Conservation (phyloP, 768 basidiomycete species). For the Pseudohyphozyma bogoriensis region DNA sequence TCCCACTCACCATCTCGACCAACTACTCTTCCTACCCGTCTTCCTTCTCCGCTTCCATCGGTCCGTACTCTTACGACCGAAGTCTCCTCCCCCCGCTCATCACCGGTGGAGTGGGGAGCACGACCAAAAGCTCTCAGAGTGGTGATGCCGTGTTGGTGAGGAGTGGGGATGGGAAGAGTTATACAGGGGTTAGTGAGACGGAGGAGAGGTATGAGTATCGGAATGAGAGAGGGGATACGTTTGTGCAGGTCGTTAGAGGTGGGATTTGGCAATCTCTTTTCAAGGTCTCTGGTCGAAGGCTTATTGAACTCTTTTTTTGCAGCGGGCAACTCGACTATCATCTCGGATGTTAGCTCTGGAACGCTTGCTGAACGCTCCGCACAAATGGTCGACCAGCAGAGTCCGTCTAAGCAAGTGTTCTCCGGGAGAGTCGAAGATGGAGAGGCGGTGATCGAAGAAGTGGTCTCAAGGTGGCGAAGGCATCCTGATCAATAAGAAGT, state of each 20-base stretch:
- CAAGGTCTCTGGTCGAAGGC: rapidly evolving
- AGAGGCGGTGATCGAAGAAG: too few species aligned
- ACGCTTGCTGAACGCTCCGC: not conserved
- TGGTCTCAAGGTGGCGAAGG: too few species aligned
- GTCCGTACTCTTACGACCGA: constrained; percentile 4
- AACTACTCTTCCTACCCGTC: constrained; percentile 4
- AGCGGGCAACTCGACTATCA: constrained; percentile 5
- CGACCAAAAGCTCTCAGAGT: not conserved
- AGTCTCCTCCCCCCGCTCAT: not conserved
- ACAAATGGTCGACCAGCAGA: too few species aligned
- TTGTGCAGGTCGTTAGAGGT: constrained; percentile 1
- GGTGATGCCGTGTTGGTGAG: not conserved
- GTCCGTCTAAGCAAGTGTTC: too few species aligned
- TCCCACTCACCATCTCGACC: constrained; percentile 3
- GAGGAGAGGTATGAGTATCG: not conserved
- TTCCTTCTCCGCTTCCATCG: not conserved
- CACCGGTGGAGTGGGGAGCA: not conserved
- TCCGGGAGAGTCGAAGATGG: too few species aligned
- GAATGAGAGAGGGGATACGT: constrained; percentile 2
- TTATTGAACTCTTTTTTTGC: not conserved
- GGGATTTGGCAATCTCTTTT: too few species aligned
- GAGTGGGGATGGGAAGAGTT: not conserved
- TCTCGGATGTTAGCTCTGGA: not conserved
- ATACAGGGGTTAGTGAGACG: not conserved
- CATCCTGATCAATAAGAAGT: too few species aligned